Evolutionary conservation across 176 grass and related monocot genomes (phyloP), one percentile per base, ranked within the genome.

Genomic region (Ensete glaucum): DNA sequence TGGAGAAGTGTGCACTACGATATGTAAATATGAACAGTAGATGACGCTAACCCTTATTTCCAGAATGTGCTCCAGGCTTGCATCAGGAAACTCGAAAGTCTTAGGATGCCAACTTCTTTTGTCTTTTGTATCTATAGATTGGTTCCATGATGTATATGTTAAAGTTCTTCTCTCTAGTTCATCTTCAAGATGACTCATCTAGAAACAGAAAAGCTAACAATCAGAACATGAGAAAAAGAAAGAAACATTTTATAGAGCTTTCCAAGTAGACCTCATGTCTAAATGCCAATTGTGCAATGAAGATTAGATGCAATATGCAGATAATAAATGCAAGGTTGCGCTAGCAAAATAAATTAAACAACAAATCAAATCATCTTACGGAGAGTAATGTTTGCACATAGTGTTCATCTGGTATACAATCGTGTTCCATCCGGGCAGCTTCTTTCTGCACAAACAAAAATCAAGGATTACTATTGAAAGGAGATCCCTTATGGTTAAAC

Each of bases 321-420:
- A 54, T 72, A 19, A 53, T 16, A 53, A 54, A 54, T 34, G n/a
- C n/a, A 73, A 11, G 34, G 22, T 29, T 0, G 25, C 7, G 23
- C 1, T 9, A 55, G 24, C 52, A 8, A 72, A 73, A 25, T 0
- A 52, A 9, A 76, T 51, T 9, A 51, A 62, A 76, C 22, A 52
- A 57, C 5, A 7, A 29, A 80, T 21, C 23, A 43, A 43, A 43
- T 80, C 65, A 53, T 48, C 90, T 91, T 89, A 99, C 95, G 63
- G 95, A 99, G 87, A 99, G 86, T 75, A 99, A 84, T 70, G 88
- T 99, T 68, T 94, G 95, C 52, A 94, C 81, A 60, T 91, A 94
- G 78, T 99, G 95, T 80, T 99, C 95, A 67, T 99, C 95, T 0
- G 95, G 90, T 80, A 99, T 89, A 85, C 95, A 99, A 86, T 99